These are phyloP conservation scores for Cyclotella cryptica DNA, from an alignment of 108 stramenopile genomes.

Conservation along the genomic window DNA sequence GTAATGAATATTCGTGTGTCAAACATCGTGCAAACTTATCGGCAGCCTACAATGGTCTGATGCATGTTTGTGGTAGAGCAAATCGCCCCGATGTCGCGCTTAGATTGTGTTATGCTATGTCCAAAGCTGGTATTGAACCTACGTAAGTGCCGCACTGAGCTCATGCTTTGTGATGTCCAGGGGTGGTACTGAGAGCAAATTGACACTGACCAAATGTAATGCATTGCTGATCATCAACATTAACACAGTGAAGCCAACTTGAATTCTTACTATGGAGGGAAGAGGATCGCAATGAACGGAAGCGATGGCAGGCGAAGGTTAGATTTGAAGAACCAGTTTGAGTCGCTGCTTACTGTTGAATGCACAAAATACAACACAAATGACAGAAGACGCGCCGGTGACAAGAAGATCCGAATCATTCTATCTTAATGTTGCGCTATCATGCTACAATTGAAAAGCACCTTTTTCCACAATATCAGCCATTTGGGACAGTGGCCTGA, in stretches of 20 bases:
- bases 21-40: constrained; percentile 60
- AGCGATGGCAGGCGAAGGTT: constrained; percentile 22
- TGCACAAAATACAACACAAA: constrained; percentile 75
- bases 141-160: constrained; percentile 1
- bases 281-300: constrained; percentile 35
- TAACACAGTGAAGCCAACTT: constrained; percentile 48
- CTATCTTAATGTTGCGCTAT: no score
- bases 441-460: no score
- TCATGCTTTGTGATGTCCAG: not conserved
- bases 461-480: no score
- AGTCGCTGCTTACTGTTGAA: constrained; percentile 72
- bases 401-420: constrained; percentile 79
- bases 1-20: constrained; percentile 9
- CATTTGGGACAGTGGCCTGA: no score
- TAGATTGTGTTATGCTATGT: constrained; percentile 78
- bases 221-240: not conserved
- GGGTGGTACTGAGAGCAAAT: not conserved
- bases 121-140: constrained; percentile 72
- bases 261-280: constrained; percentile 71
- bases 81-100: constrained; percentile 76
- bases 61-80: constrained; percentile 81
- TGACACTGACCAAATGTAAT: not conserved
- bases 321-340: constrained; percentile 63
- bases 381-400: constrained; percentile 66
- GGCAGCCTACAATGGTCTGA: constrained; percentile 84